Evolutionary conservation across 2,329 filamentous ascomycete species (phyloP).

Genomic region (Capronia americana): DNA sequence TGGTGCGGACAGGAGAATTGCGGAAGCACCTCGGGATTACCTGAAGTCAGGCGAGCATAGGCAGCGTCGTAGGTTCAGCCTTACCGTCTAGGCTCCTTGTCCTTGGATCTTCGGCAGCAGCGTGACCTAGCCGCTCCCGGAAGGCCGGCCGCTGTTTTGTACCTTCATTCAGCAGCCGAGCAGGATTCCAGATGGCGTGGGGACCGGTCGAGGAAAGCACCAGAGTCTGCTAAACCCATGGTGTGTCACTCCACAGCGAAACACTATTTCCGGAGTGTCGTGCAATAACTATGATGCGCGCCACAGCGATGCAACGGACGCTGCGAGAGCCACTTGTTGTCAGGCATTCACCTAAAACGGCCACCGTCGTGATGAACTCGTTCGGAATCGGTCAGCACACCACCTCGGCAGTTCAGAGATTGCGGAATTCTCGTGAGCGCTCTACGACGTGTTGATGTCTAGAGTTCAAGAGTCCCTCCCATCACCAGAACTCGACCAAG

Average conservation of each 20-base stretch:
- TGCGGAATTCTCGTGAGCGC: neutral
- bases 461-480: neutral
- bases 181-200: too few relatives aligned
- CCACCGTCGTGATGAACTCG: too few relatives aligned
- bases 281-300: too few relatives aligned
- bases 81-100: neutral
- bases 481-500: neutral
- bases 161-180: too few relatives aligned
- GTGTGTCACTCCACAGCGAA: too few relatives aligned
- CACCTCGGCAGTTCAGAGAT: neutral
- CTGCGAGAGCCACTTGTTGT: neutral
- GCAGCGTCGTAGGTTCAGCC: neutral
- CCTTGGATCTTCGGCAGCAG: neutral
- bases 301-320: neutral
- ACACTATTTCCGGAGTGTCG: too few relatives aligned
- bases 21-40: neutral
- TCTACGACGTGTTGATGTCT: neutral
- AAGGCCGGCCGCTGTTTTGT: neutral
- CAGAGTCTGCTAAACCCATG: too few relatives aligned
- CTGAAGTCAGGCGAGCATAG: neutral
- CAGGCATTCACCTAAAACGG: neutral
- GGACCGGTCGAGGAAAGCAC: too few relatives aligned
- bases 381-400: neutral
- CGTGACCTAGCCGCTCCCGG: neutral
- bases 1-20: neutral